Base-by-base conservation (phyloP, 257 asterid genomes). In the Solanum paucissectum region DNA sequence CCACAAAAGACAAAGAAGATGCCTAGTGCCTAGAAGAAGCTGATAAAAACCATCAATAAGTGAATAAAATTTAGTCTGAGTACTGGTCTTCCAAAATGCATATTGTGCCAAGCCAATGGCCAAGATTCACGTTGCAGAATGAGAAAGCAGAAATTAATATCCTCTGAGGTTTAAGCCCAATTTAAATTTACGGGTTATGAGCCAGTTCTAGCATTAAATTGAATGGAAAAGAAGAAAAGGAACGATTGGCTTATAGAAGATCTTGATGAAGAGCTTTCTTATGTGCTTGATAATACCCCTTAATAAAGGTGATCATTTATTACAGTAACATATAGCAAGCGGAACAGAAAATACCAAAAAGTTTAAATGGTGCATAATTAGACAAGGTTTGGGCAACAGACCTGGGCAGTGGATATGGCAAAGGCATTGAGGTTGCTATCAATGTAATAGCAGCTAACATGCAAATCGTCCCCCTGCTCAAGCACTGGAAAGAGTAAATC, bases 381-480 rank as follows among this genome's bases (percentile, higher is more conserved):
- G 83, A 74, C 52, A 74, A 74, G 52, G 76, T 85, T 66, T 85
- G 27, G 76, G 4, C 29, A 75, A 33, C 91, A 81, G 25, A 94
- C 98, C 98, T 95, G 98, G 89, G 98, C 98, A 87, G 96, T 86
- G 60, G 97, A 94, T 90, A 95, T 95, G 83, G 97, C 97, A 86
- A 84, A 94, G 14, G 97, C 95, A 83, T 94, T 94, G 87, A 95
- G 91, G 91, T 92, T 92, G 91, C 82, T 89, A 87, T 95, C 97
- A 85, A 94, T 94, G 91, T 94, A 95, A 90, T 94, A 95, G 91
- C 98, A 95, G 93, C 94, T 93, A 55, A 94, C 97, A 34, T 90
- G 94, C 92, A 94, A 89, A 92, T 95, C 97, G 68, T 90, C 95
- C 87, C 97, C 98, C 98, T 95, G 91, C 32, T 55, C 83, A 34